Base-by-base conservation (phyloP, 495 filamentous ascomycete genomes). In the Xylona heveae region DNA sequence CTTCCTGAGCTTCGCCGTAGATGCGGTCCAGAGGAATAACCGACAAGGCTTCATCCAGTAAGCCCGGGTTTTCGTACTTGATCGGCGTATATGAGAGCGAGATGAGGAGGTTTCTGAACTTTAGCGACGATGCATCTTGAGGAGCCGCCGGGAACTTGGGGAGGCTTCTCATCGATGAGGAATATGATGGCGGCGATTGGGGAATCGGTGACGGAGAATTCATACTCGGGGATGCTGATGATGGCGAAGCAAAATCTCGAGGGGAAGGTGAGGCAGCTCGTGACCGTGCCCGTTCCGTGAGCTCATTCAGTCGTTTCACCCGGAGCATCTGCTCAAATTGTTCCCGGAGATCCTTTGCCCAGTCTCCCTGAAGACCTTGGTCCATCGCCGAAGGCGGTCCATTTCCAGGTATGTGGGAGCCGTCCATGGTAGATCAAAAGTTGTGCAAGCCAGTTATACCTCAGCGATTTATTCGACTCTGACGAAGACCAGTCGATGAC, bases 41-140 rank as follows among this genome's bases (percentile, higher is more conserved):
- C 24, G 71, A 62, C 10, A 99, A 55, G 4, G 88, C 90, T 51
- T 95, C 90, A 50, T 99, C 88, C 23, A 99, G 61, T 20, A 95
- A 60, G 22, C 88, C 90, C 0, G 90, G 88, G 47, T 99, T 95
- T 55, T 99, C 88, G 54, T 92, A 99, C 47, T 80, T 83, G 13
- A 68, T 77, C 7, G 88, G 88, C 17, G 78, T 88, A 18, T 68
- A 59, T 3, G 88, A 88, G 6, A 95, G 54, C 3, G 75, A 71
- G 29, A 82, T 61, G 3, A 99, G 59, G 21, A 83, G 58, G 54
- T 76, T 90, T 30, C 76, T 70, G 48, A 95, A 94, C 40, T 78
- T 85, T 18, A 78, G 57, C 1, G 78, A 80, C 12, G 61, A 55
- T 25, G 64, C 48, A 49, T 90, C 79, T 39, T 73, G 60, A 0